These are phyloP conservation scores for Zygotorulaspora chibaensis DNA, from an alignment of 805 yeast species.

Conservation along the genomic window DNA sequence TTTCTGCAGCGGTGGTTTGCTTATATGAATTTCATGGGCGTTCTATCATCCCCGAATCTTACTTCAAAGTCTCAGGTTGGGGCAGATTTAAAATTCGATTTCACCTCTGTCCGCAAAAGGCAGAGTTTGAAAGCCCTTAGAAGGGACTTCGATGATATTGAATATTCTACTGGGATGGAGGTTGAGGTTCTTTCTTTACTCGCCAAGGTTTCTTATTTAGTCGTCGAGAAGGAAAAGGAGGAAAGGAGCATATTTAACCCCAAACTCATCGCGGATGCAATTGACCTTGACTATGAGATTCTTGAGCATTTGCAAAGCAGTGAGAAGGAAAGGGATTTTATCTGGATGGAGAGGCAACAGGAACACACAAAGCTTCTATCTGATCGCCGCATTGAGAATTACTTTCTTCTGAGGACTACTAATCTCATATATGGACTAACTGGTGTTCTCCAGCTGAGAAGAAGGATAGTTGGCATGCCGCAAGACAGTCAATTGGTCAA, in stretches of 20 bases:
- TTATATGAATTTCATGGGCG: slow-evolving; percentile 60
- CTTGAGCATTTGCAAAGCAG: slow-evolving; percentile 22
- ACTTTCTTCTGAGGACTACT: slow-evolving; percentile 40
- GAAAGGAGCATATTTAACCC: slow-evolving; percentile 15
- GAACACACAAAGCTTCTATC: neutral
- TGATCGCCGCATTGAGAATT: slow-evolving; percentile 11
- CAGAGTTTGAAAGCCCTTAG: slow-evolving; percentile 11
- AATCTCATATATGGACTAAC: slow-evolving; percentile 49
- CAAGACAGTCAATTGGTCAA: slow-evolving; percentile 44
- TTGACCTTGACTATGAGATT: slow-evolving; percentile 38
- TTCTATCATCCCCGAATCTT: slow-evolving; percentile 49
- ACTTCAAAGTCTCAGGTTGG: slow-evolving; percentile 5
- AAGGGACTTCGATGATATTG: slow-evolving; percentile 43
- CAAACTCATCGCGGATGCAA: slow-evolving; percentile 29
- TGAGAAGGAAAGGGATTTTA: slow-evolving; percentile 29
- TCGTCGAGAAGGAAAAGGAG: slow-evolving; percentile 26
- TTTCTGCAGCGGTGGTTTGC: slow-evolving; percentile 67
- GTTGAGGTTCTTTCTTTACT: slow-evolving; percentile 55
- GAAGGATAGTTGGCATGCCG: slow-evolving; percentile 53
- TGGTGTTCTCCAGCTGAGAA: slow-evolving; percentile 53
- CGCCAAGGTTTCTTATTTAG: slow-evolving; percentile 44
- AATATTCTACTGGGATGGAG: slow-evolving; percentile 64
- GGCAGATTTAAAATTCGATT: slow-evolving; percentile 19
- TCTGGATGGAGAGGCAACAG: slow-evolving; percentile 4
- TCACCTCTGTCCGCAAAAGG: slow-evolving; percentile 11